Evolutionary conservation across 495 filamentous ascomycete genomes (phyloP).

Genomic region (Aspergillus carlsbadensis): DNA sequence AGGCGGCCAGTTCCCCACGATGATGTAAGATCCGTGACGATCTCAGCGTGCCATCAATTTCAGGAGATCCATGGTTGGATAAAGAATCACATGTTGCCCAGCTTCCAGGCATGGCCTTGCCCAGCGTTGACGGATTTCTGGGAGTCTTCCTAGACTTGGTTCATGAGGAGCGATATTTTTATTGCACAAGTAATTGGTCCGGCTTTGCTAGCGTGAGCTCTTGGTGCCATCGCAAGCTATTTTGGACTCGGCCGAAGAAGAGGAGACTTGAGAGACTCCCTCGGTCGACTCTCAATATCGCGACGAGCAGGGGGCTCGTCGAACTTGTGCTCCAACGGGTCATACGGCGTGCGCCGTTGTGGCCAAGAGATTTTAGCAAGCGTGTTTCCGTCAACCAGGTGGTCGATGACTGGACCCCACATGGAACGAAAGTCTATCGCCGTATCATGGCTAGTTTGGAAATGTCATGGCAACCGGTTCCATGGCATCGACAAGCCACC

Average conservation of each 20-base stretch:
- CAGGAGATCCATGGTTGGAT: not conserved
- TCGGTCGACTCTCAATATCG: not conserved
- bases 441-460: not conserved
- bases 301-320: not conserved
- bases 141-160: not conserved
- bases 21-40: conserved; percentile 4
- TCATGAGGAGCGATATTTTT: too few species aligned
- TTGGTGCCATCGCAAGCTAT: not conserved
- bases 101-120: not conserved
- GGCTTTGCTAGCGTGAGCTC: not conserved
- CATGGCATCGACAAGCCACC: conserved; percentile 8
- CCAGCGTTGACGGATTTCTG: not conserved
- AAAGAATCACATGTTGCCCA: conserved; percentile 1
- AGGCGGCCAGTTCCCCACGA: not conserved
- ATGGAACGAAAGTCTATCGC: not conserved
- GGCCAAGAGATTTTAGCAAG: conserved; percentile 4
- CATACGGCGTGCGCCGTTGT: conserved; percentile 2
- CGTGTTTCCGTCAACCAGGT: conserved; percentile 1
- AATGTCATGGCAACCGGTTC: not conserved
- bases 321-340: conserved; percentile 1
- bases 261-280: not conserved
- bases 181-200: not conserved
- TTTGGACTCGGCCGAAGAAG: conserved; percentile 6
- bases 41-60: not conserved
- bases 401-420: not conserved